phyloP scores from a whole-genome alignment of 2,329 filamentous ascomycete genomes.

The Chaetomium sp. region DNA sequence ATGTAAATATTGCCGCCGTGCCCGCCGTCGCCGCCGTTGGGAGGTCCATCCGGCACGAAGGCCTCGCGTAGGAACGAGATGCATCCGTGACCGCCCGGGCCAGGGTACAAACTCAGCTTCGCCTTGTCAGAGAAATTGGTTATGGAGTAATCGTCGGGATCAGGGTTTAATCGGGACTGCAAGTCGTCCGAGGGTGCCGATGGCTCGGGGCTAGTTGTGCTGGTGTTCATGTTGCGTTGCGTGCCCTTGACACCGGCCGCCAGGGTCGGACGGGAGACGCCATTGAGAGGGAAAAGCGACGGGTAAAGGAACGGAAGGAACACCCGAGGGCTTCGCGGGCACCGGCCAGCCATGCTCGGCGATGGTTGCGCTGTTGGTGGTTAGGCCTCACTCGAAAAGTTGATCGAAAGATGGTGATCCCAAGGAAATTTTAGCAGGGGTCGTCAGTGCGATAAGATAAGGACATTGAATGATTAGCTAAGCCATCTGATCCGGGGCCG shows the following conservation, averaged over 20 bases:
- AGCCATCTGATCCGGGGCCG: neutral
- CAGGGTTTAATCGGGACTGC: slow-evolving; percentile 64
- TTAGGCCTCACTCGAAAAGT: no score
- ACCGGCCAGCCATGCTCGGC: slow-evolving; percentile 37
- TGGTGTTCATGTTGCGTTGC: slow-evolving; percentile 12
- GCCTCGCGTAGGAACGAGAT: slow-evolving; percentile 92
- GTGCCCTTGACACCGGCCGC: slow-evolving; percentile 12
- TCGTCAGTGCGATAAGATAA: slow-evolving; percentile 7
- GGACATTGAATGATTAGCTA: neutral
- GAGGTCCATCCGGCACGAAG: slow-evolving; percentile 78
- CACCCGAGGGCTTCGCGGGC: slow-evolving; percentile 31
- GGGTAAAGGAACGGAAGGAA: slow-evolving; percentile 48
- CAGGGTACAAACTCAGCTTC: slow-evolving; percentile 68
- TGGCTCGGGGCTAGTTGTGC: slow-evolving; percentile 18
- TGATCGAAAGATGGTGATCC: no score
- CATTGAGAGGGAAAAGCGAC: slow-evolving; percentile 32
- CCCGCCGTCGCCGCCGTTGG: slow-evolving; percentile 92
- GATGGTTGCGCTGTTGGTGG: slow-evolving; percentile 1
- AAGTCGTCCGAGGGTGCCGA: slow-evolving; percentile 18
- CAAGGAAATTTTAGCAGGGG: slow-evolving; percentile 15
- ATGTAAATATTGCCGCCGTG: slow-evolving; percentile 90
- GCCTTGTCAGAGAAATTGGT: slow-evolving; percentile 85
- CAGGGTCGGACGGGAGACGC: slow-evolving; percentile 22
- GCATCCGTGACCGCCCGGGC: slow-evolving; percentile 81
- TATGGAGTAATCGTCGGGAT: slow-evolving; percentile 75